Evolutionary conservation across 106 monocot species (phyloP), one percentile per base, ranked within the genome.

Genomic region (Ottelia alismoides): DNA sequence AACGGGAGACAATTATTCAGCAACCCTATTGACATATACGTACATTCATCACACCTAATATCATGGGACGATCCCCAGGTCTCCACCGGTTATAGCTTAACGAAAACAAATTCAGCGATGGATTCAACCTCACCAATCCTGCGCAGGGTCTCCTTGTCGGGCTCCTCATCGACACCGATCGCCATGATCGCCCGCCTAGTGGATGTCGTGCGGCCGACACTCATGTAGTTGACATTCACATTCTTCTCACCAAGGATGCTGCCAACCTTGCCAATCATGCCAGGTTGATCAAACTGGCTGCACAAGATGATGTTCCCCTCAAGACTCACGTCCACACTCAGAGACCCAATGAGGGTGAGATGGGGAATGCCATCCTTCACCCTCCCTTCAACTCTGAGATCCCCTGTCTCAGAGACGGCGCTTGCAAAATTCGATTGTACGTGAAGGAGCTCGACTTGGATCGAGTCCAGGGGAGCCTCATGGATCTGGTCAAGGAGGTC

Each of bases 171-270:
- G 0, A 83, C 78, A 3, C 83, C 83, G 25, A 78, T 83, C 12
- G 77, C 77, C 83, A 83, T 77, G 18, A 83, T 78, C 0, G 83
- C 83, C 18, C 71, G 74, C 64, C 68, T 70, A 46, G 51, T 46
- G 0, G 58, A 66, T 1, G 31, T 55, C 1, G 63, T 78, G 21
- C 77, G 14, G 3, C 83, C 58, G 0, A 92, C 85, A 11, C 92
- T 92, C 92, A 92, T 92, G 30, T 78, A 92, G 51, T 59, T 92
- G 14, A 83, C 52, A 17, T 83, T 83, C 51, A 83, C 74, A 43
- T 74, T 83, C 10, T 64, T 25, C 14, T 65, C 52, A 1, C 65
- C 74, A 1, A 83, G 77, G 20, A 77, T 74, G 43, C 49, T 78
- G 1, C 71, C 83, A 7, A 83, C 74, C 0, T 9, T 28, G 1